Base-by-base conservation (phyloP, 164 flowering plant genomes). In the Piper longum region DNA sequence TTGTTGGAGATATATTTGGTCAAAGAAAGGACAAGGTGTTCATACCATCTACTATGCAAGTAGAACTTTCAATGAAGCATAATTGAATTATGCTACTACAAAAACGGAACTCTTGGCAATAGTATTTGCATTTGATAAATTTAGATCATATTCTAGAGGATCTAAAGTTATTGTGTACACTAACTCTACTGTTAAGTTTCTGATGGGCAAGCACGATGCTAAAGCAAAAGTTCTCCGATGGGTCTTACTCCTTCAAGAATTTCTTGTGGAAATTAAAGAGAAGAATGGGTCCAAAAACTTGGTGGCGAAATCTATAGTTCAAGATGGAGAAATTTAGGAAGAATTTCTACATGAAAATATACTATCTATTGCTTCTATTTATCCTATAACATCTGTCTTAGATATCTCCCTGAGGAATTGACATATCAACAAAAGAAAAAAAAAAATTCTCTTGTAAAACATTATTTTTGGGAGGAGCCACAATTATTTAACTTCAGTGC, bases 41-140 rank as follows among this genome's bases (percentile, higher is more conserved):
- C 43, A 62, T 18, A 60, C 45, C 2, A 71, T 71, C 43, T 66
- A 70, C 43, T 70, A 66, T 62, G 69, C 64, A 0, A 62, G 61
- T 14, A 45, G 45, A 14, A 62, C 48, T 1, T 7, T 66, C 2
- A 42, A 61, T 41, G n/a, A 5, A 1, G 40, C 55, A n/a, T 4
- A 61, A 42, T 4, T 42, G 13, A 62, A 62, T 13, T 62, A 62
- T 16, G 6, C 43, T 4, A 66, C 70, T 2, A 66, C 44, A 0
- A 41, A 71, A n/a, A 66, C 66, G 56, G 70, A 67, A n/a, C 11
- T 67, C 12, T 9, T 60, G 19, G 41, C 19, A 4, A 40, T 58
- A 3, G 60, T 58, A 36, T 58, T 58, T 36, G 41, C 60, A 7
- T 58, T 58, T 3, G 36, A 58, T 4, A 58, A 58, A 26, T 58